Evolutionary conservation across 768 basidiomycete genomes (phyloP).

Genomic region (Lentinula edodes): DNA sequence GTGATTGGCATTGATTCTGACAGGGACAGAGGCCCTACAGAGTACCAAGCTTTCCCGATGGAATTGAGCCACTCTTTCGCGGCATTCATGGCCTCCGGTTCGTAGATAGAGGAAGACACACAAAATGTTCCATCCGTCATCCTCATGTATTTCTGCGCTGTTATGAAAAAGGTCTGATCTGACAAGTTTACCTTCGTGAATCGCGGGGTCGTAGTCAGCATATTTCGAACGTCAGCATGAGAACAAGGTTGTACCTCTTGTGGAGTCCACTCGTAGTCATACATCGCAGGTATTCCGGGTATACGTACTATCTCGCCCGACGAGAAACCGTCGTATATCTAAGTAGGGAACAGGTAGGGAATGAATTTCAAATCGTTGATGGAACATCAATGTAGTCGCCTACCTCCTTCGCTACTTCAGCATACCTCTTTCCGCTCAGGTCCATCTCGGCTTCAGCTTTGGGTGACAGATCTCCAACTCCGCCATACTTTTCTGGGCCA

Average conservation of each 20-base stretch:
- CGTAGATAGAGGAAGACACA: conserved; percentile 3
- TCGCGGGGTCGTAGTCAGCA: not conserved
- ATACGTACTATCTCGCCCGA: not conserved
- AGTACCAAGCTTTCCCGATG: not conserved
- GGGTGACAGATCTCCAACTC: not conserved
- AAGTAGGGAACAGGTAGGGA: not conserved
- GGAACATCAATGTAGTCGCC: not conserved
- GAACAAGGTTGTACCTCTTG: not conserved
- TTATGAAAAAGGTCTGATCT: not conserved
- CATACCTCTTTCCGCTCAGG: not conserved
- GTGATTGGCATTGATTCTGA: not conserved
- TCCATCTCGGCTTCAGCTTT: not conserved
- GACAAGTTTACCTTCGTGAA: not conserved
- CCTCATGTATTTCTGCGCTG: not conserved
- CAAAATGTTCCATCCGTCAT: not conserved
- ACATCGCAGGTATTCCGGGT: conserved; percentile 2
- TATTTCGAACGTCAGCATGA: not conserved
- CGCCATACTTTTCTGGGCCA: not conserved
- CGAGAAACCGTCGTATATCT: not conserved
- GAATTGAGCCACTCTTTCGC: not conserved
- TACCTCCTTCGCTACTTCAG: not conserved
- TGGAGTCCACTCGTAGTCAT: conserved; percentile 5
- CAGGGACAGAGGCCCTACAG: conserved; percentile 1
- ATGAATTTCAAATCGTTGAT: too few species aligned
- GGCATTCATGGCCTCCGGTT: conserved; percentile 1